Base-by-base conservation (phyloP, 2,329 filamentous ascomycete genomes). In the Daldinia sp. region DNA sequence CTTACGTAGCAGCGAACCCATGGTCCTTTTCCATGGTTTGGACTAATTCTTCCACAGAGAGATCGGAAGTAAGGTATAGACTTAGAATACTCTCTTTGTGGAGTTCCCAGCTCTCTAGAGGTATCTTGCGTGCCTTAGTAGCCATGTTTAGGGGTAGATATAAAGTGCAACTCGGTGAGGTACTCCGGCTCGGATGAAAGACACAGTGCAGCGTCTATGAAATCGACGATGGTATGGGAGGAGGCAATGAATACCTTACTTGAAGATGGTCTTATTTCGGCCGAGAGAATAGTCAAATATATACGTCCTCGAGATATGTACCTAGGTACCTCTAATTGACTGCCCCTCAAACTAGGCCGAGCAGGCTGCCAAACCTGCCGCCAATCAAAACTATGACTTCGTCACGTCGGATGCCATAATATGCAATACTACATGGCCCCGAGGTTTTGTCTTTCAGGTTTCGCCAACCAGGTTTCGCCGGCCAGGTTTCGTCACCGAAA, bases 31-130 rank as follows among this genome's bases (percentile, higher is more conserved):
- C 48, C 48, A 53, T 35, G 18, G 48, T 20, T 28, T 53, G 26
- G 20, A 35, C 48, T 3, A 53, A 35, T 53, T 53, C 48, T n/a
- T 35, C 28, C 7, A 26, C 15, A 20, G 48, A 35, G 28, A 53
- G 6, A 6, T 35, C 48, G n/a, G 28, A 35, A 30, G 48, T 53
- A 33, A 53, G 26, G 7, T 35, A 53, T 1, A 33, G 48, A 6
- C 28, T 35, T 15, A 53, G 28, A 35, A 53, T 53, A 53, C 15
- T 53, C 10, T 53, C 48, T 15, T 53, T 53, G 28, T 53, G 48
- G 9, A n/a, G 48, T 7, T 35, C n/a, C 48, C 48, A 53, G 7
- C 12, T 18, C 28, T 20, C 48, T 6, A 7, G 15, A 9, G 48
- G n/a, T 12, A 53, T 18, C n/a, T 35, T 53, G 9, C 48, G 15